Evolutionary conservation across 352 stramenopile genomes (phyloP).

Genomic region (Pythium phragmiticola): DNA sequence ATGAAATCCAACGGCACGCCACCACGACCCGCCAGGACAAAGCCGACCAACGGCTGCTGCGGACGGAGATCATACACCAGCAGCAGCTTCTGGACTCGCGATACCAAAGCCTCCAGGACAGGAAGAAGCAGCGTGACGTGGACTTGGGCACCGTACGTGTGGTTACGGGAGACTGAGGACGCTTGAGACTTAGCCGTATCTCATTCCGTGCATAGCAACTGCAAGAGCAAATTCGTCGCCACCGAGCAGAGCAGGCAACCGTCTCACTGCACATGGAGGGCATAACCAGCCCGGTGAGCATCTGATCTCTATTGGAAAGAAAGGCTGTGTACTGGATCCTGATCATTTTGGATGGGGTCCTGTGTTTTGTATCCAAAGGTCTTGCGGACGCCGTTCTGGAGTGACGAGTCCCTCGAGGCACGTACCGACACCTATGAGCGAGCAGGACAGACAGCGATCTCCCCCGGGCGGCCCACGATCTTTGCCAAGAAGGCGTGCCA

Average conservation of each 20-base stretch:
- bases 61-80: conserved; percentile 16
- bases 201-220: conserved; percentile 18
- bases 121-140: conserved; percentile 23
- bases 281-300: conserved; percentile 21
- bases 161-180: background rate
- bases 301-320: background rate
- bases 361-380: background rate
- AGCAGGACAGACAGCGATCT: background rate
- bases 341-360: background rate
- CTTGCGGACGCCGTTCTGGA: conserved; percentile 28
- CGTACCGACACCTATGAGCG: conserved; percentile 12
- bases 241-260: conserved; percentile 14
- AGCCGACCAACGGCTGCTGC: conserved; percentile 7
- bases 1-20: conserved; percentile 24
- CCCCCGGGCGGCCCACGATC: conserved; percentile 23
- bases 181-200: background rate
- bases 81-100: conserved; percentile 20
- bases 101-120: conserved; percentile 1
- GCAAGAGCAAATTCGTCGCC: conserved; percentile 24
- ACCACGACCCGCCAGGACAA: background rate
- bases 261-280: conserved; percentile 22
- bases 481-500: conserved; percentile 41
- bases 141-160: conserved; percentile 19
- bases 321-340: background rate
- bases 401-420: conserved; percentile 16